These are phyloP conservation scores for Ormosia emarginata DNA, from an alignment of 306 rosid species.

Conservation along the genomic window DNA sequence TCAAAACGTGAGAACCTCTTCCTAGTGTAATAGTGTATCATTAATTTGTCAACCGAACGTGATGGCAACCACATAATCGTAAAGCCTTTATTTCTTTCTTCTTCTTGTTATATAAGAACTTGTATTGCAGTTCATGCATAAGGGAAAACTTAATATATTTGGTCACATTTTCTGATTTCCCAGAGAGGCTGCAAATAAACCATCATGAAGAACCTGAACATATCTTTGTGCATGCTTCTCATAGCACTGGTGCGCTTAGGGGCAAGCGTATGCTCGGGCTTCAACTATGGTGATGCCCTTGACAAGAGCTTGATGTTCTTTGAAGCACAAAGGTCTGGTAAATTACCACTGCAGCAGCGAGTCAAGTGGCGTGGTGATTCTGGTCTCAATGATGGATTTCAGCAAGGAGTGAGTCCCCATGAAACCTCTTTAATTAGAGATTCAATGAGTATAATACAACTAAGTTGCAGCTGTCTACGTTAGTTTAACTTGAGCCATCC, in stretches of 20 bases:
- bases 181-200: background rate
- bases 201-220: conserved; percentile 39
- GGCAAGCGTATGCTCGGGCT: conserved; percentile 6
- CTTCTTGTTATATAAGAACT: background rate
- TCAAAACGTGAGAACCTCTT: conserved; percentile 64
- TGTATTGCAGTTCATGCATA: background rate
- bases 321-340: conserved; percentile 85
- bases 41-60: conserved; percentile 41
- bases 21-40: background rate
- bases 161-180: conserved; percentile 4
- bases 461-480: background rate
- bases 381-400: conserved; percentile 68
- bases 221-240: conserved; percentile 28
- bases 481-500: background rate
- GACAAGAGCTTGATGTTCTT: conserved; percentile 75
- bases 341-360: conserved; percentile 44
- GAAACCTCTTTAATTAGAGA: background rate
- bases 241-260: conserved; percentile 16
- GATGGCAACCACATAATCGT: conserved; percentile 37
- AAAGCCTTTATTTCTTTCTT: background rate
- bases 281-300: conserved; percentile 68
- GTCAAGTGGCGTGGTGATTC: conserved; percentile 83
- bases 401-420: conserved; percentile 61
- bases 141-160: background rate
- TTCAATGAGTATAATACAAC: background rate